Evolutionary conservation across 2,329 filamentous ascomycete species (phyloP).

Genomic region (Aspergillus versicolor): DNA sequence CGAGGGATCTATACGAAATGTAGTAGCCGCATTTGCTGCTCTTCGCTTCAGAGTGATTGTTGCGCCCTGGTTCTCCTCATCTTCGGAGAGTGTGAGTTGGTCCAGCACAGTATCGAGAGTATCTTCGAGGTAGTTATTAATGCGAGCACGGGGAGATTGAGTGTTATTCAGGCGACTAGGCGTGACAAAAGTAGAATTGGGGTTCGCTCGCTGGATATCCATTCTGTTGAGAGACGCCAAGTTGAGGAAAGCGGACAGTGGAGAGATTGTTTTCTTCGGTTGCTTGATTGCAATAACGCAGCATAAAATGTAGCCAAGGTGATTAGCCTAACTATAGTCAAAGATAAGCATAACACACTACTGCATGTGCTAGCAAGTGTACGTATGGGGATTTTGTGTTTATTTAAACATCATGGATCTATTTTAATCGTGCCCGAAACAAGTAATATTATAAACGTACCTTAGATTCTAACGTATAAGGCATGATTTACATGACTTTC

Average conservation of each 20-base stretch:
- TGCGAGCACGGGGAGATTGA: constrained; percentile 15
- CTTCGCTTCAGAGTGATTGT: constrained; percentile 31
- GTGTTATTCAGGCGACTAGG: not conserved
- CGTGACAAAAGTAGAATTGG: not conserved
- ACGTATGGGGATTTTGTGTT: no score
- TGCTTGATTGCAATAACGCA: not conserved
- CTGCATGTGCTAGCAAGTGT: no score
- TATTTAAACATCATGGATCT: no score
- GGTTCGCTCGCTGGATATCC: not conserved
- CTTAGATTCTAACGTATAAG: no score
- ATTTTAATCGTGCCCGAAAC: no score
- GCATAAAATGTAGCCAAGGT: no score
- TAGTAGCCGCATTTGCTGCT: constrained; percentile 18
- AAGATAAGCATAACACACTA: no score
- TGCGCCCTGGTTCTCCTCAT: constrained; percentile 16
- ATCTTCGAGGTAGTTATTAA: constrained; percentile 31
- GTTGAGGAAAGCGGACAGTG: not conserved
- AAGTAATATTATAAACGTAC: no score
- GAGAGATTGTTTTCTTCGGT: not conserved
- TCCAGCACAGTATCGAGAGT: constrained; percentile 26
- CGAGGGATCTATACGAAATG: constrained; percentile 28
- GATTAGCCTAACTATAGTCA: no score
- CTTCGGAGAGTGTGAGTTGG: constrained; percentile 27
- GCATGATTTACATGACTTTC: no score
- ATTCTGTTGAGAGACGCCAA: not conserved